These are phyloP conservation scores for Penicillium mononematosum DNA, from an alignment of 495 filamentous ascomycete genomes.

Conservation along the genomic window DNA sequence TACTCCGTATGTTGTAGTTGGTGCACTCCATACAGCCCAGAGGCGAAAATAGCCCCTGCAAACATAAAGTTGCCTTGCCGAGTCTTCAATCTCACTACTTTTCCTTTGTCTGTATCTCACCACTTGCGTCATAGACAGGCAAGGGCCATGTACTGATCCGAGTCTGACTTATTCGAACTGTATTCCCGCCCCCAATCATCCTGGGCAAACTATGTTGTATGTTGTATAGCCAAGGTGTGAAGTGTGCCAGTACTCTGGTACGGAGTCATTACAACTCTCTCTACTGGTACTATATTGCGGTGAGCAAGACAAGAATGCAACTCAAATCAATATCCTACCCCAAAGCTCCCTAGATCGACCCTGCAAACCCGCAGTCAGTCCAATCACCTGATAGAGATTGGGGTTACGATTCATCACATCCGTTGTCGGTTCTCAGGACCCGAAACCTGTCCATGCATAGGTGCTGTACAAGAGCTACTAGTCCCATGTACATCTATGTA, in stretches of 20 bases:
- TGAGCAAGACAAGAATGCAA: conserved; percentile 2
- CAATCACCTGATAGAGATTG: conserved; percentile 8
- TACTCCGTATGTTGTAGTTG: neutral
- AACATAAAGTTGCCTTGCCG: conserved; percentile 1
- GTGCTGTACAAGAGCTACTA: conserved; percentile 1
- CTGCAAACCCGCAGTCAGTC: conserved; percentile 1
- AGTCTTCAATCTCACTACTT: conserved; percentile 1
- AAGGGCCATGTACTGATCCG: conserved; percentile 8
- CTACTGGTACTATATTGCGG: conserved; percentile 8
- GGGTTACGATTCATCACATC: conserved; percentile 11
- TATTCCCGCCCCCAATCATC: conserved; percentile 1
- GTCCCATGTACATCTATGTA: conserved; percentile 8
- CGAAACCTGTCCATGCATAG: conserved; percentile 3
- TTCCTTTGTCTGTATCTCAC: conserved; percentile 6
- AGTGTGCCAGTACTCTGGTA: neutral
- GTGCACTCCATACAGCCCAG: neutral
- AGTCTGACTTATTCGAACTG: conserved; percentile 5
- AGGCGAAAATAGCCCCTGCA: conserved; percentile 2
- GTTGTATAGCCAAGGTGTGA: neutral
- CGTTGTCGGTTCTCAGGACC: conserved; percentile 4
- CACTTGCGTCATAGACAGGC: conserved; percentile 13
- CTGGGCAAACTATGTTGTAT: neutral
- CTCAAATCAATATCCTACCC: neutral
- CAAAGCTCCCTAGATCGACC: conserved; percentile 4
- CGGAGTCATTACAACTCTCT: neutral